Percentiles rank a stretch among this genome's conserved stretches.
Evolutionary conservation across 2,329 filamentous ascomycete genomes (phyloP).

Genomic region (Pseudogymnoascus verrucosus): DNA sequence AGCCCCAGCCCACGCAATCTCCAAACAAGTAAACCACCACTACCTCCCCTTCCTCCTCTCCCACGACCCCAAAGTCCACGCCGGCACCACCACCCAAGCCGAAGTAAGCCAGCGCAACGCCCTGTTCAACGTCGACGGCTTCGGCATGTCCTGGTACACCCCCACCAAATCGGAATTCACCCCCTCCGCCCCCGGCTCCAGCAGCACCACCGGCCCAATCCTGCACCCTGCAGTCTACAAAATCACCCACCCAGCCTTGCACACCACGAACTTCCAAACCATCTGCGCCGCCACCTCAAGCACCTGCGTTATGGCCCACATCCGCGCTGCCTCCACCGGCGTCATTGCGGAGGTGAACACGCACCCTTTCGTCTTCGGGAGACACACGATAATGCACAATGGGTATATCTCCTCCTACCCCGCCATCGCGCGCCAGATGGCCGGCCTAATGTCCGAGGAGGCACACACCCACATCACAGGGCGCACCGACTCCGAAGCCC

Average conservation of each 20-base stretch:
- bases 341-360: constrained; percentile 42
- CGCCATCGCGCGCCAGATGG: constrained; percentile 38
- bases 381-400: constrained; percentile 49
- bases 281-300: constrained; percentile 44
- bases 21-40: constrained; percentile 42
- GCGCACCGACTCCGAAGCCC: constrained; percentile 44
- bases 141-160: constrained; percentile 48
- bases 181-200: constrained; percentile 22
- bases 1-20: constrained; percentile 33
- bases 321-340: constrained; percentile 41
- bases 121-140: constrained; percentile 46
- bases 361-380: constrained; percentile 47
- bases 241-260: constrained; percentile 41
- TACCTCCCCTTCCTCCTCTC: constrained; percentile 43
- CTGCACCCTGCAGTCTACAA: constrained; percentile 44
- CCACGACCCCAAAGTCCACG: constrained; percentile 33
- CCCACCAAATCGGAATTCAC: constrained; percentile 29
- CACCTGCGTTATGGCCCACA: constrained; percentile 43
- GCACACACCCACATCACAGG: constrained; percentile 41
- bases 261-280: constrained; percentile 45
- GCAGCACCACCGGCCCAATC: constrained; percentile 24
- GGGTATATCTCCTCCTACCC: constrained; percentile 41
- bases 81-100: constrained; percentile 33
- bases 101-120: constrained; percentile 41
- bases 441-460: constrained; percentile 36